A percentile compares a stretch with the other conserved stretches of the same genome.
These are phyloP conservation scores for Rhodofomes roseus DNA, from an alignment of 1,284 basidiomycete species.

Conservation along the genomic window DNA sequence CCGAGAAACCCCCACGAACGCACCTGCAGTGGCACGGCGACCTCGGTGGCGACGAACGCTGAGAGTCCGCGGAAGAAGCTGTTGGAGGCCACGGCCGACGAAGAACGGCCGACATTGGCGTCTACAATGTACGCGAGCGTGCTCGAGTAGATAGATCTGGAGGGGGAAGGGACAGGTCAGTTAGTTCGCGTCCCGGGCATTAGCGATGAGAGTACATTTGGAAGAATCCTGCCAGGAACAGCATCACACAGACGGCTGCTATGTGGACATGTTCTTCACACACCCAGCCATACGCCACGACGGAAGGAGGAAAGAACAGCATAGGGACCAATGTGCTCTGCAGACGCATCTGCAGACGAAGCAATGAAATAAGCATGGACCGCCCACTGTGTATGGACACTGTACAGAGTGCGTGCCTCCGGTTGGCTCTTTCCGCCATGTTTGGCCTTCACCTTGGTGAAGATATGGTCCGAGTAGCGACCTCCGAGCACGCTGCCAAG, in stretches of 20 bases:
- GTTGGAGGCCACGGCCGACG: constrained; percentile 67
- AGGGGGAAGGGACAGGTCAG: not conserved
- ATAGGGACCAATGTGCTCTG: constrained; percentile 57
- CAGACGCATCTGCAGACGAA: constrained; percentile 61
- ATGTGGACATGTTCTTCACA: constrained; percentile 61
- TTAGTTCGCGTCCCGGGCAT: not conserved
- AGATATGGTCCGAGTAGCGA: constrained; percentile 67
- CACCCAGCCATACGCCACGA: constrained; percentile 78
- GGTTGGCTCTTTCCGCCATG: constrained; percentile 62
- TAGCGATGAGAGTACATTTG: constrained; percentile 43
- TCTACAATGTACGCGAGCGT: constrained; percentile 75
- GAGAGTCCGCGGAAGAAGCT: constrained; percentile 64
- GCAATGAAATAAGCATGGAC: not conserved
- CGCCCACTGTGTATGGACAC: not conserved
- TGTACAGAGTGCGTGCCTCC: constrained; percentile 47
- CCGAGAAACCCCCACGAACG: constrained; percentile 1
- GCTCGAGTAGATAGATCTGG: constrained; percentile 35
- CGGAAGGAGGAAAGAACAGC: constrained; percentile 51
- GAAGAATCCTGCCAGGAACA: not conserved
- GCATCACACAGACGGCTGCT: constrained; percentile 49
- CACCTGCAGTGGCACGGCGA: constrained; percentile 64
- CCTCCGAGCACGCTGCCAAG: constrained; percentile 75
- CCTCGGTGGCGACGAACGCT: constrained; percentile 67
- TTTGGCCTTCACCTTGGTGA: constrained; percentile 49
- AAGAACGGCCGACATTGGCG: constrained; percentile 68